These are phyloP conservation scores for Plasmopara muralis DNA, from an alignment of 352 stramenopile genomes.

Conservation along the genomic window DNA sequence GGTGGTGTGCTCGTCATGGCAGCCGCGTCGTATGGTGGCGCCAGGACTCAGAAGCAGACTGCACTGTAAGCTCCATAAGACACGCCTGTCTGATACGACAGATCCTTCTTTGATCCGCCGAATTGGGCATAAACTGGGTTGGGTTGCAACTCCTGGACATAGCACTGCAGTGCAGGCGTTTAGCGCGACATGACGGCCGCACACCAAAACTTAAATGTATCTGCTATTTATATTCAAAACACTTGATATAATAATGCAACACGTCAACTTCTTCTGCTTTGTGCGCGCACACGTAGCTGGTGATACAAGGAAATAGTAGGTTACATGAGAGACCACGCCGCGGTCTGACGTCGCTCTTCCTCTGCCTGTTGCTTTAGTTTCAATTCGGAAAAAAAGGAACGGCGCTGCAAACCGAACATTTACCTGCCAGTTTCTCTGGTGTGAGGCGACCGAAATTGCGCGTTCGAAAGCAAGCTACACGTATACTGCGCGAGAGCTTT, in stretches of 20 bases:
- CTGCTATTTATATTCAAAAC: background rate
- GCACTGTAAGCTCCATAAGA: background rate
- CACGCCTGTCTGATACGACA: constrained; percentile 6
- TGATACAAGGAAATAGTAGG: no score
- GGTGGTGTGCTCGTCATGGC: no score
- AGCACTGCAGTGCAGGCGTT: constrained; percentile 16
- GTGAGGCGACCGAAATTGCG: no score
- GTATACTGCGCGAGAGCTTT: constrained; percentile 10
- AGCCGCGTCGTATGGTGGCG: no score
- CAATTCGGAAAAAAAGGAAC: background rate
- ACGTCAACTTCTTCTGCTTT: no score
- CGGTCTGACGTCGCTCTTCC: no score
- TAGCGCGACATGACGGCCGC: constrained; percentile 14
- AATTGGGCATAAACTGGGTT: constrained; percentile 14
- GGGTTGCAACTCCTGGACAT: constrained; percentile 21
- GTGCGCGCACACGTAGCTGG: no score
- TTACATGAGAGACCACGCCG: no score
- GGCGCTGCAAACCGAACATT: background rate
- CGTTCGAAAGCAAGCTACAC: constrained; percentile 1
- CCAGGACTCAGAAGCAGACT: background rate
- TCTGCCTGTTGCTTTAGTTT: background rate
- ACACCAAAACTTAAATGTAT: background rate
- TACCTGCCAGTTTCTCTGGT: background rate
- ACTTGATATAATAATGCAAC: no score
- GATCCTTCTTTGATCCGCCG: constrained; percentile 5